phyloP scores from a whole-genome alignment of 805 yeast species.

The Starmerella scarabaei region DNA sequence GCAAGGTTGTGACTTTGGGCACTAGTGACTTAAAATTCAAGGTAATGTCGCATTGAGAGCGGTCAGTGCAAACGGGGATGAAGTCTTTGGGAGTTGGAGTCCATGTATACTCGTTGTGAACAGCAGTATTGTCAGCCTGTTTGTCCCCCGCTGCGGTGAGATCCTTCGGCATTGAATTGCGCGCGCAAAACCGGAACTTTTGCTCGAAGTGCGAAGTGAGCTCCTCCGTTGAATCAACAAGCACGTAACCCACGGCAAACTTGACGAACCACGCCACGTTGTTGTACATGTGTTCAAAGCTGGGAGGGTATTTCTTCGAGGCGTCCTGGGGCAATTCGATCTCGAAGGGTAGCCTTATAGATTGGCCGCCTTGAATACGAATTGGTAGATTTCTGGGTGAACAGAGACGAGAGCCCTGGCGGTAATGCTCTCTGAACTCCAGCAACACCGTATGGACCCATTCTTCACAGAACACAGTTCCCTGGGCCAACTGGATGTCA shows the following conservation, averaged over 20 bases:
- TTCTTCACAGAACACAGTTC: slow-evolving; percentile 9
- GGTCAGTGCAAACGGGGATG: background rate
- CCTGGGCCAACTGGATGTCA: background rate
- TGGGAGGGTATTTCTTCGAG: slow-evolving; percentile 7
- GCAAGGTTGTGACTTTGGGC: background rate
- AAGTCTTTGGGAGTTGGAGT: background rate
- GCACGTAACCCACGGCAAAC: slow-evolving; percentile 1
- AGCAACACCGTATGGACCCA: slow-evolving; percentile 12
- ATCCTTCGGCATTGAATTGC: background rate
- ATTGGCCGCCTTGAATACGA: background rate
- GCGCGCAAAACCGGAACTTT: slow-evolving; percentile 4
- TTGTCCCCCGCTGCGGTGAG: background rate
- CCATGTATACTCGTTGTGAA: slow-evolving; percentile 1
- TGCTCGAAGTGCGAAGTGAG: slow-evolving; percentile 1
- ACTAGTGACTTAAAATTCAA: background rate
- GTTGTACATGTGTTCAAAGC: slow-evolving; percentile 8
- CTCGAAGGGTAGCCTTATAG: slow-evolving; percentile 2
- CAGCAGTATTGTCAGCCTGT: background rate
- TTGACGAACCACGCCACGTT: slow-evolving; percentile 8
- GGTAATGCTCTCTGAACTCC: slow-evolving; percentile 12
- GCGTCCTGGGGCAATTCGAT: slow-evolving; percentile 3
- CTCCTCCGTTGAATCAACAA: background rate
- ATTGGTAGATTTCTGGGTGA: background rate
- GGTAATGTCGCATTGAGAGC: background rate
- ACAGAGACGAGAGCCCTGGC: background rate